Base-by-base conservation (phyloP, 2,329 filamentous ascomycete species). In the Arthrinium puccinioides region DNA sequence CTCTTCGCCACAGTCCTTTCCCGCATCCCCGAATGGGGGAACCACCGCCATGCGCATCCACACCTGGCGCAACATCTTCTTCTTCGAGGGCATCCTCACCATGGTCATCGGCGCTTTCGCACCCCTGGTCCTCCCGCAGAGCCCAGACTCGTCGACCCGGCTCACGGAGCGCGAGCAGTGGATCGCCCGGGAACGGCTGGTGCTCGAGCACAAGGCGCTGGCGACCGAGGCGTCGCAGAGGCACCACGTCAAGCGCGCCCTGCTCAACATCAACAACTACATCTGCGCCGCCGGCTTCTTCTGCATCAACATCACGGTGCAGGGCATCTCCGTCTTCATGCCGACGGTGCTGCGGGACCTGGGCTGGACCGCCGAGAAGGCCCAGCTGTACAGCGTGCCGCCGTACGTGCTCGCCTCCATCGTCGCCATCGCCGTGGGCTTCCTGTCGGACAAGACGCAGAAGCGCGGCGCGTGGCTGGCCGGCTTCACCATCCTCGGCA, bases 51-150 rank as follows among this genome's bases (percentile, higher is more conserved):
- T 55, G 3, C 60, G 60, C 41, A 59, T 78, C 36, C 59, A 69
- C 44, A 69, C 63, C 0, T 75, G 72, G 72, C 63, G 70, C 42
- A 74, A 74, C 52, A 80, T 80, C 46, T 79, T 79, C 61, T 77
- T 79, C 57, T 78, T 80, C 41, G 75, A 79, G 50, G 76, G 75
- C 1, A 52, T 77, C 28, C 47, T 77, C 43, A 79, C 74, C 9
- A 53, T 69, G 16, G 40, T 72, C 28, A 48, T 71, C 10, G 73
- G 70, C 1, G 26, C 66, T 2, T 40, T 59, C 2, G 69, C 73
- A 1, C 72, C 72, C 1, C 60, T 72, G 36, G 56, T 73, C 43
- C 67, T 79, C 60, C 72, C 74, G 1, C 64, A 63, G 7, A 63
- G 54, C 9, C 74, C 74, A 1, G 52, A 55, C 7, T 60, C 64